Evolutionary conservation across 2,329 filamentous ascomycete genomes (phyloP).

Genomic region (Sporothrix protearum): DNA sequence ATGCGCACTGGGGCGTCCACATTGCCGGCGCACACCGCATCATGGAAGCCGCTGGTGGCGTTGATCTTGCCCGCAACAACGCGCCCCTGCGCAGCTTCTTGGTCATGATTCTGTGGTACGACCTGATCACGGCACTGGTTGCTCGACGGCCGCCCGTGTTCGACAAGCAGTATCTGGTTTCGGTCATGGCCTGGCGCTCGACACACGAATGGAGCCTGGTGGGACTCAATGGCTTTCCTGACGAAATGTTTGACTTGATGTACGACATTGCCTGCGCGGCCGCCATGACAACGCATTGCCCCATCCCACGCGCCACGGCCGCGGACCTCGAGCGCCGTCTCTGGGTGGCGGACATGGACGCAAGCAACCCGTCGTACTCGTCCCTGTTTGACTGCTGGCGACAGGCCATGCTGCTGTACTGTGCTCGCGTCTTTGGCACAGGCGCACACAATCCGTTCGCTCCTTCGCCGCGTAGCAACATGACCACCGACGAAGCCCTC

Average conservation of each 20-base stretch:
- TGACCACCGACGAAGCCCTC: not conserved
- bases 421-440: not conserved
- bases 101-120: not conserved
- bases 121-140: not conserved
- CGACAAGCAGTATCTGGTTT: not conserved
- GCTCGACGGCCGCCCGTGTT: not conserved
- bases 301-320: not conserved
- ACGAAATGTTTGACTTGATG: not conserved
- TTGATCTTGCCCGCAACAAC: not conserved
- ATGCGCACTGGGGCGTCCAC: not conserved
- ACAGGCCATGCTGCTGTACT: not conserved
- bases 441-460: not conserved
- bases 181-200: constrained; percentile 8
- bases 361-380: not conserved
- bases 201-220: constrained; percentile 12
- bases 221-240: constrained; percentile 17
- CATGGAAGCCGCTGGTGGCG: not conserved
- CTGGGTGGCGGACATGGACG: not conserved
- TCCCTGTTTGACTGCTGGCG: not conserved
- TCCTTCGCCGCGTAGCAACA: not conserved
- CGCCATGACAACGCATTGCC: not conserved
- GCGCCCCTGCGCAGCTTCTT: not conserved
- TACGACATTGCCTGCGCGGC: constrained; percentile 6
- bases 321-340: not conserved
- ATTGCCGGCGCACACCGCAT: not conserved